Base-by-base conservation (phyloP, 208 protist species). In the Trypanosomatidae sp. region DNA sequence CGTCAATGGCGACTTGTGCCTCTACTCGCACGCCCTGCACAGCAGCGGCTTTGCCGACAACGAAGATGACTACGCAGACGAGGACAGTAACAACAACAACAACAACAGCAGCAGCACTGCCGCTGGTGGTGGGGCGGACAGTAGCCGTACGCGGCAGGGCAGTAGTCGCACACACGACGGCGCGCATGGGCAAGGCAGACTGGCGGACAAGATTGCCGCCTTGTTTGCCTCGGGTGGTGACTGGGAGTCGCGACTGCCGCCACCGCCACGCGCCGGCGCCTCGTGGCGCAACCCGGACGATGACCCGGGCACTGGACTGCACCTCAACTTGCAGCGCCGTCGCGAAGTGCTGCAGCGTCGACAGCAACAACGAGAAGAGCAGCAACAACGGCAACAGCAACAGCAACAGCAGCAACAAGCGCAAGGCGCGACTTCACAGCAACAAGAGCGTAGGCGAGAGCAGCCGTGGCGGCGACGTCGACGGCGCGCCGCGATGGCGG, bases 231-330 rank as follows among this genome's bases (percentile, higher is more conserved):
- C 40, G 18, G 74, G 67, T 11, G 71, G 71, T 1, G 53, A 83
- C 32, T 92, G 78, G 75, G 71, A 86, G 48, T 61, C 84, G 3
- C 66, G 61, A 13, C 46, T 92, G 25, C 70, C 75, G 13, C 53
- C 68, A 6, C 74, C 54, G 4, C 78, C 84, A 2, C 41, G 53
- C 24, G 79, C 71, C n/a, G 84, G 84, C 4, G 70, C 84, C 4
- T 87, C 84, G 10, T 92, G 84, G 79, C 69, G 64, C 28, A 61
- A 64, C 32, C 70, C 73, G 4, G 61, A 76, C 11, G 84, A 88
- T 28, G 53, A 47, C 3, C 73, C 71, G 16, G 20, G 25, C 16
- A 62, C 37, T 6, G 53, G 56, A 20, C 42, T 72, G 8, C 56
- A 59, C 5, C 42, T 80, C 18, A 78, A 70, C 27, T 41, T 71